Conservation (phyloP, 2,329 filamentous ascomycete species). For the Xylaria polymorpha region DNA sequence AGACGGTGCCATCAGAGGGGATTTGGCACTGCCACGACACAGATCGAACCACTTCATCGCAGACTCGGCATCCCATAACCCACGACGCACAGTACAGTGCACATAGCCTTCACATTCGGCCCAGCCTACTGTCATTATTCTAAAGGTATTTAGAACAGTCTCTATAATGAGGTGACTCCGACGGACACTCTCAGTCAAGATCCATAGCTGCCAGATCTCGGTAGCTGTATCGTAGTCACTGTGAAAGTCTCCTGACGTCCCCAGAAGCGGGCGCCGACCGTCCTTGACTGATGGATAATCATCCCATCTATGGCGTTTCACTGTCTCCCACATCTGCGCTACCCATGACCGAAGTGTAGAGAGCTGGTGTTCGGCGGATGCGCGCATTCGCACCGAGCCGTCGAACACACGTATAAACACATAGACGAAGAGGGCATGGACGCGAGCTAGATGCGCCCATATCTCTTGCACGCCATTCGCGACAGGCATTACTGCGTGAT, state of each 20-base stretch:
- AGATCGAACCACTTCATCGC: slow-evolving; percentile 29
- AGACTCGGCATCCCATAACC: slow-evolving; percentile 28
- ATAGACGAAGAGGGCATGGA: slow-evolving; percentile 28
- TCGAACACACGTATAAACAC: slow-evolving; percentile 28
- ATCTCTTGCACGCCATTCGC: slow-evolving; percentile 20
- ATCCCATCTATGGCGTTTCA: slow-evolving; percentile 18
- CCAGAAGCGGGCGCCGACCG: slow-evolving; percentile 3
- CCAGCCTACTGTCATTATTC: slow-evolving; percentile 21
- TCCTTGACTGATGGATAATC: slow-evolving; percentile 14
- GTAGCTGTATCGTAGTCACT: slow-evolving; percentile 15
- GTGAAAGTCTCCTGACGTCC: slow-evolving; percentile 17
- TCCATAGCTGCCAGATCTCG: slow-evolving; percentile 34
- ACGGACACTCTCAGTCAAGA: slow-evolving; percentile 28
- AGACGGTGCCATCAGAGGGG: slow-evolving; percentile 24
- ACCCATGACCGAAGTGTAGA: slow-evolving; percentile 25
- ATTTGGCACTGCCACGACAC: slow-evolving; percentile 2
- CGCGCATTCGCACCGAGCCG: slow-evolving; percentile 26
- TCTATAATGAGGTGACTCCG: slow-evolving; percentile 29
- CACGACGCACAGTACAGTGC: slow-evolving; percentile 22
- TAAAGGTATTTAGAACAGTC: slow-evolving; percentile 22
- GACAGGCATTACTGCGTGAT: background rate
- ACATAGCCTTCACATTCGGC: slow-evolving; percentile 25
- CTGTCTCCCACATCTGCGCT: slow-evolving; percentile 25
- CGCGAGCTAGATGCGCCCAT: slow-evolving; percentile 27
- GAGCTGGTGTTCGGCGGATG: slow-evolving; percentile 19